Base-by-base conservation (phyloP, 1,139 yeast genomes). In the Blastobotrys serpentis region DNA sequence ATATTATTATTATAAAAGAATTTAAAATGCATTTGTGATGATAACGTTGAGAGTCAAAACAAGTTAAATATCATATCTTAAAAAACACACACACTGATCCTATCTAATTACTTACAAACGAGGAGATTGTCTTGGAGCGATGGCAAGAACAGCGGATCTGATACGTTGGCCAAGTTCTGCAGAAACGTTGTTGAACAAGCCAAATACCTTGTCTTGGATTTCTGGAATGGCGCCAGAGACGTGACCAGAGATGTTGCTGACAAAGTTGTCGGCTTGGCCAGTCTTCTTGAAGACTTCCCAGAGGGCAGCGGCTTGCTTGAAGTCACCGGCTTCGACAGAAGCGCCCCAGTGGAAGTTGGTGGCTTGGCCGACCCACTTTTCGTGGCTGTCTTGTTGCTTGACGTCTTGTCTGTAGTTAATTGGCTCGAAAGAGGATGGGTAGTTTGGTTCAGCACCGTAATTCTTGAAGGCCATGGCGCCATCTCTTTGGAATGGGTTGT, bases 361-460 rank as follows among this genome's bases (percentile, higher is more conserved):
- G 49, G 95, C 96, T 56, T 94, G 82, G 53, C 97, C 97, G 51
- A 76, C 72, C 90, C 96, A 89, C 54, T 79, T 76, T 72, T 90
- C 97, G 69, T 88, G 96, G 56, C 79, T 79, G 64, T 77, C 76
- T 67, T 76, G 79, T 45, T 57, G 56, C 52, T 63, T 61, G 48
- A 67, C 55, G 50, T 63, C 63, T 47, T 66, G 53, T 48, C 62
- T 54, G 69, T 81, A 78, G 61, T 75, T 75, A 61, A 81, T 59
- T 51, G 86, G 73, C 44, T 67, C 66, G 47, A 84, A 57, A 17
- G 69, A 56, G 19, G 73, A 64, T 40, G 73, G 74, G 60, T 72
- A 72, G 63, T 88, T 89, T 65, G 97, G 96, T 61, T 79, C 78
- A 50, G 81, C 68, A 46, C 97, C 97, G 67, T 85, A 79, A 77